These are phyloP conservation scores for Xylariaceae sp. DNA, from an alignment of 2,329 filamentous ascomycete genomes.

Conservation along the genomic window DNA sequence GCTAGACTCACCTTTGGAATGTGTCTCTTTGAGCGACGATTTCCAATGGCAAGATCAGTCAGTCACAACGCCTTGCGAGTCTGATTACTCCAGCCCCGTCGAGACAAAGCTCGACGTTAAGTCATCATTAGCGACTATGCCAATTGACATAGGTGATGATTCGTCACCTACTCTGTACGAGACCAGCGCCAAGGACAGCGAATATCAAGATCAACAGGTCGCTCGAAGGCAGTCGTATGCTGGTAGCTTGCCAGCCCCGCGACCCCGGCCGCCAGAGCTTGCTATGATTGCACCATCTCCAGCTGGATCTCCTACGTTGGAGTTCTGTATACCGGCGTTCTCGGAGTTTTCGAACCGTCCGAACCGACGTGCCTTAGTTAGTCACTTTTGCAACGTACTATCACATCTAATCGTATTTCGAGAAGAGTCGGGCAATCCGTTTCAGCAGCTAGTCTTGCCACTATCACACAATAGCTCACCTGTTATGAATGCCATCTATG, in stretches of 20 bases:
- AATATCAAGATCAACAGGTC: constrained; percentile 24
- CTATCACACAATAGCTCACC: constrained; percentile 60
- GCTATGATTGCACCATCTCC: constrained; percentile 50
- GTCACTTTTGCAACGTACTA: constrained; percentile 68
- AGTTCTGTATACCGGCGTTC: constrained; percentile 60
- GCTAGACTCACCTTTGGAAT: constrained; percentile 16
- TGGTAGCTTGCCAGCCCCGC: constrained; percentile 29
- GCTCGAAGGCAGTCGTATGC: constrained; percentile 32
- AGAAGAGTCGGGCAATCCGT: constrained; percentile 67
- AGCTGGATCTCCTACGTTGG: constrained; percentile 50
- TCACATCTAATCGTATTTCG: constrained; percentile 70
- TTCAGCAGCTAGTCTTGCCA: constrained; percentile 67
- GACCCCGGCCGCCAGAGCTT: constrained; percentile 44
- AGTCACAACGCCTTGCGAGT: constrained; percentile 27
- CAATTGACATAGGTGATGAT: constrained; percentile 5
- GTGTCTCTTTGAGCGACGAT: constrained; percentile 23
- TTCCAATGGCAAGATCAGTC: constrained; percentile 33
- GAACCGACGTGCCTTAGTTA: constrained; percentile 61
- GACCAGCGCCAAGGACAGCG: constrained; percentile 19
- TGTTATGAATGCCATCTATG: constrained; percentile 84
- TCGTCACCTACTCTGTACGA: constrained; percentile 6
- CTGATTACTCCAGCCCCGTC: constrained; percentile 31
- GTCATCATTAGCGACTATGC: constrained; percentile 26
- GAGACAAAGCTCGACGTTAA: constrained; percentile 25
- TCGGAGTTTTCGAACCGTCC: constrained; percentile 61